These are phyloP conservation scores for Onygena corvina DNA, from an alignment of 2,329 filamentous ascomycete genomes.

Conservation along the genomic window DNA sequence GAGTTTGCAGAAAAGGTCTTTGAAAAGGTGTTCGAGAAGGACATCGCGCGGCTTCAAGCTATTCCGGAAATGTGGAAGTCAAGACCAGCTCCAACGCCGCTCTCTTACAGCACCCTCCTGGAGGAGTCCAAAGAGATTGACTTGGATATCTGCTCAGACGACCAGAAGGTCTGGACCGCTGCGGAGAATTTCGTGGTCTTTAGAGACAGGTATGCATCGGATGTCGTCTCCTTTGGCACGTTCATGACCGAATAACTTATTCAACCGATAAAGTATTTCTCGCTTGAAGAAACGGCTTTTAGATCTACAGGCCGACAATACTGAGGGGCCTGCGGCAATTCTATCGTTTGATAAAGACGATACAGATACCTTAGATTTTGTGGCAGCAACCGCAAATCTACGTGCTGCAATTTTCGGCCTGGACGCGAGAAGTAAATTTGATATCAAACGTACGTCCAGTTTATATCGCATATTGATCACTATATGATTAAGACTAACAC, in stretches of 20 bases:
- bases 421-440: constrained; percentile 77
- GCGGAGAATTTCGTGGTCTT: constrained; percentile 79
- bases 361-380: constrained; percentile 86
- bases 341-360: constrained; percentile 96
- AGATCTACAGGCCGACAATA: constrained; percentile 46
- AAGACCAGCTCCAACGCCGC: constrained; percentile 57
- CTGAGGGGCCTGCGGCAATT: constrained; percentile 38
- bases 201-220: constrained; percentile 49
- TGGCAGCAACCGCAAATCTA: constrained; percentile 79
- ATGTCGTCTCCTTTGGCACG: not conserved
- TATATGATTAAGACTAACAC: constrained; percentile 9
- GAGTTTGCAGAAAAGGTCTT: constrained; percentile 73
- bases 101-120: constrained; percentile 53
- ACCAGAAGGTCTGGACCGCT: constrained; percentile 68
- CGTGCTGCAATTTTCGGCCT: constrained; percentile 83
- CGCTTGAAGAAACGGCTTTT: constrained; percentile 64
- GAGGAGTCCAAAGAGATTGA: constrained; percentile 28
- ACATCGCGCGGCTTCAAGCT: constrained; percentile 67
- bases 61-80: constrained; percentile 98
- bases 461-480: not conserved
- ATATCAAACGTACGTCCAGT: constrained; percentile 58
- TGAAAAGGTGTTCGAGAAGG: constrained; percentile 79
- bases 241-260: constrained; percentile 12
- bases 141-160: constrained; percentile 47
- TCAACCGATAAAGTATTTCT: constrained; percentile 43